These are phyloP conservation scores for Suillus weaverae DNA, from an alignment of 768 basidiomycete species.

Conservation along the genomic window DNA sequence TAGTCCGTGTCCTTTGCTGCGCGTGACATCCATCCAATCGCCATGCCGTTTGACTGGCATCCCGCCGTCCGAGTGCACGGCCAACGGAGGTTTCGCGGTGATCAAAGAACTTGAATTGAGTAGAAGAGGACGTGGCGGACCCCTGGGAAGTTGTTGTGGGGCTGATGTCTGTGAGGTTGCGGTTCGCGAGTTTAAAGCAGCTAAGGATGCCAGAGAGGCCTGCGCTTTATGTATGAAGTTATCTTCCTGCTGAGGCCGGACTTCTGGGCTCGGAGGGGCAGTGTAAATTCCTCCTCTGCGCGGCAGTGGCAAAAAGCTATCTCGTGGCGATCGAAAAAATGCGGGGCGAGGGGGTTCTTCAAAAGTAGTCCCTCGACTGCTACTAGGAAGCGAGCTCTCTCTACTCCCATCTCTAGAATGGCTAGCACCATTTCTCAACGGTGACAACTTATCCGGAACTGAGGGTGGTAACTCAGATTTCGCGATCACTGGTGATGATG, in stretches of 20 bases:
- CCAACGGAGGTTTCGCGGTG: conserved; percentile 29
- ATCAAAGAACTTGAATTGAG: conserved; percentile 53
- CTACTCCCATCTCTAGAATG: conserved; percentile 23
- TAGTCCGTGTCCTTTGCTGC: conserved; percentile 38
- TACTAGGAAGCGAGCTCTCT: conserved; percentile 42
- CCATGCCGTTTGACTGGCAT: conserved; percentile 32
- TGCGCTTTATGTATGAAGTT: conserved; percentile 40
- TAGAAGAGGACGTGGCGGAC: conserved; percentile 65
- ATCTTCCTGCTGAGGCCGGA: conserved; percentile 19
- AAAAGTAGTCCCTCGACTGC: conserved; percentile 37
- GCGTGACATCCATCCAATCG: conserved; percentile 53
- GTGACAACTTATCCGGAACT: not conserved
- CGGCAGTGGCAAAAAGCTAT: conserved; percentile 48
- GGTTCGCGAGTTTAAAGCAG: conserved; percentile 37
- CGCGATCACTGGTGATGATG: conserved; percentile 20
- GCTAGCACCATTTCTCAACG: not conserved
- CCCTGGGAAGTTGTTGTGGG: conserved; percentile 42
- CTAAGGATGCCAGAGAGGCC: conserved; percentile 43
- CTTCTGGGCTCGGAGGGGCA: conserved; percentile 35
- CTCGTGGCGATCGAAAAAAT: conserved; percentile 56
- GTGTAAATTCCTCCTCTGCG: conserved; percentile 28
- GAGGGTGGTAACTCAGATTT: conserved; percentile 22
- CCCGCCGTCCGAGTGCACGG: conserved; percentile 37
- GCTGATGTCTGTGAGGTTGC: conserved; percentile 29
- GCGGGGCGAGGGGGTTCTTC: conserved; percentile 60